Evolutionary conservation across 2,329 filamentous ascomycete genomes (phyloP), one percentile per base, ranked within the genome.

Genomic region (Didymella pomorum): DNA sequence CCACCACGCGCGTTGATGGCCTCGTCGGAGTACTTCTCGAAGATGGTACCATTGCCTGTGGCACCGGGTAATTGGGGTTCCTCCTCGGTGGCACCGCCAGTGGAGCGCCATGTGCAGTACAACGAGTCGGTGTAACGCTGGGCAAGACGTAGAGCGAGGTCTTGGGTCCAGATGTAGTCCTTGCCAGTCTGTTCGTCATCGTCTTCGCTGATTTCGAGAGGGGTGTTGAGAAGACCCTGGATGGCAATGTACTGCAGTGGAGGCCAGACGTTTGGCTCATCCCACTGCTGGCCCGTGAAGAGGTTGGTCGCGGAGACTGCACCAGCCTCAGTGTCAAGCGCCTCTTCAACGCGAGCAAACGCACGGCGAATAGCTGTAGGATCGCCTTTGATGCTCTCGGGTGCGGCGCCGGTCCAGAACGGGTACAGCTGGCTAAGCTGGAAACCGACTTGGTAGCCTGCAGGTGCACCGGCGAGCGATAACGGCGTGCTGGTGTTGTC

Each of bases 201-300:
- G 2, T 82, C 76, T 21, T 76, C 69, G 23, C 82, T 82, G 62
- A 85, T 84, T 0, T 85, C 85, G 0, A 85, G 71, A 0, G 86
- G 85, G 0, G 85, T 86, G 70, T 84, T 85, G 52, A 86, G 79
- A 7, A 90, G 79, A 7, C 86, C 86, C 37, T 85, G 71, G 78
- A 89, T 89, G 25, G 89, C 78, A 42, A 87, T 80, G 73, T 90
- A 86, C 78, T 87, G 84, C 48, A 89, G 80, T 3, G 87, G 87
- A 11, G 88, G 87, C 88, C 88, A 90, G 25, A 89, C 87, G 66
- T 87, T 89, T 0, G 87, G 87, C 71, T 89, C 83, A 54, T 90
- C 88, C 88, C 88, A 90, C 70, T 90, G 87, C 78, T 90, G 83
- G 14, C 84, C 84, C 0, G 87, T 86, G 44, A 74, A 67, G 56